Evolutionary conservation across 2,329 filamentous ascomycete genomes (phyloP), one percentile per base, ranked within the genome.

Genomic region (Pseudodiploospora longispora): DNA sequence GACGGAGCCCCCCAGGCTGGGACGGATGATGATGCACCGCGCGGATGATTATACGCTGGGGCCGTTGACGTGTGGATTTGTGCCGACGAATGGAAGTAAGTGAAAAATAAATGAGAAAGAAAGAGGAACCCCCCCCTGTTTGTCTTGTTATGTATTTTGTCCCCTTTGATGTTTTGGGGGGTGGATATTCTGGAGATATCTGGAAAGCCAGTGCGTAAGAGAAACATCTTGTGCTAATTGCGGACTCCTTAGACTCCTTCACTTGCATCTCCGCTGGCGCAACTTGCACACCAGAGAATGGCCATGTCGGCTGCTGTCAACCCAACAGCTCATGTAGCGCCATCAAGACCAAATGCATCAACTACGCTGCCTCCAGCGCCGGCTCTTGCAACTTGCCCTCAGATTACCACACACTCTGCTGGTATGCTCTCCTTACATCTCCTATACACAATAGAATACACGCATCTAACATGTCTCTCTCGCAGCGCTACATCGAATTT

Each of bases 381-480:
- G 56, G 57, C 5, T 41, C 44, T 6, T 64, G 61, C 40, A 44
- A 55, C 27, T 48, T 57, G 6, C 49, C 55, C 4, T 46, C 50
- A 4, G 58, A 64, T 39, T 60, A 52, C 30, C 60, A 64, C 39
- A 65, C 62, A 3, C 48, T 64, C 10, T 65, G 62, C 55, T 65
- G 63, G 62, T 65, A 52, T 39, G 55, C 38, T 36, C 30, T 42
- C 12, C 30, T 30, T 30, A 30, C 33, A 27, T 28, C 27, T 30
- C 19, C 6, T 30, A 10, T 41, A 34, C 32, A 9, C 30, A 19
- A 10, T 6, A 28, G 9, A 7, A 27, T 6, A 27, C 43, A 42
- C 10, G 46, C 43, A 41, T n/a, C 12, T 34, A 3, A 10, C 30
- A n/a, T 12, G n/a, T n/a, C 27, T 59, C 55, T 43, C 51, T 43